A percentile compares a stretch with the other conserved stretches of the same genome.
These are phyloP conservation scores for Rhizopus delemar DNA, from an alignment of 371 early-diverging fungal species.

Conservation along the genomic window DNA sequence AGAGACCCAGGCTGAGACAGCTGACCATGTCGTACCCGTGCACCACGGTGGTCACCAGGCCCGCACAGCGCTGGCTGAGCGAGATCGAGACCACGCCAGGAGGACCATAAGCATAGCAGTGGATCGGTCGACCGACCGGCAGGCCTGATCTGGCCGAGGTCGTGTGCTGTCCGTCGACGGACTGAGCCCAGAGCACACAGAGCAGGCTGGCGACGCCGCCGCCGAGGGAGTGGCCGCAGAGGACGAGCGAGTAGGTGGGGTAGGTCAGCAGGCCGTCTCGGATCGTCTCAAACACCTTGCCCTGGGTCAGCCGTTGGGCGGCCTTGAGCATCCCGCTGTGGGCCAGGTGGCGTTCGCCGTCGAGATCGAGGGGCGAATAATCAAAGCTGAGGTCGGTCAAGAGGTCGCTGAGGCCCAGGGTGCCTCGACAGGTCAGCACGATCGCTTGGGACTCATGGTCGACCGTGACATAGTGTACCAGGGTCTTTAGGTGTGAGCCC, in stretches of 20 bases:
- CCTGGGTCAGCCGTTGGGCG: constrained; percentile 68
- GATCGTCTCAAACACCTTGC: constrained; percentile 69
- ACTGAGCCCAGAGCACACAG: constrained; percentile 68
- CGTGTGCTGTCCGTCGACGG: neutral
- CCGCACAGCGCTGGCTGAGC: constrained; percentile 67
- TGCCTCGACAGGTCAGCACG: constrained; percentile 91
- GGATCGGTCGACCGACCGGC: constrained; percentile 72
- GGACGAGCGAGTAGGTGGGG: constrained; percentile 74
- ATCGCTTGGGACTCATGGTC: constrained; percentile 78
- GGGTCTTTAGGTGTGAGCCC: constrained; percentile 60
- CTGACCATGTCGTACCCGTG: constrained; percentile 78
- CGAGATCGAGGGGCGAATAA: constrained; percentile 66
- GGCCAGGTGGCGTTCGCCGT: constrained; percentile 48
- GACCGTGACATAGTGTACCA: constrained; percentile 84
- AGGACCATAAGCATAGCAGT: constrained; percentile 76
- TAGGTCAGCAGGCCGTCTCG: constrained; percentile 63
- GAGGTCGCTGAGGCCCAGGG: constrained; percentile 84
- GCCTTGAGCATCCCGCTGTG: constrained; percentile 82
- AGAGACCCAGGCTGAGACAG: constrained; percentile 72
- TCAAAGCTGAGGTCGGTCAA: constrained; percentile 86
- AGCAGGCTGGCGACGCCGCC: constrained; percentile 78
- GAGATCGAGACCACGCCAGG: constrained; percentile 71
- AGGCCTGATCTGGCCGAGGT: constrained; percentile 65
- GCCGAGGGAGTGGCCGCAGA: constrained; percentile 83
- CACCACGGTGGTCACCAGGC: constrained; percentile 74